A percentile compares a stretch with the other conserved stretches of the same genome.
These are phyloP conservation scores for Pseudogymnoascus verrucosus DNA, from an alignment of 2,329 filamentous ascomycete genomes.

Conservation along the genomic window DNA sequence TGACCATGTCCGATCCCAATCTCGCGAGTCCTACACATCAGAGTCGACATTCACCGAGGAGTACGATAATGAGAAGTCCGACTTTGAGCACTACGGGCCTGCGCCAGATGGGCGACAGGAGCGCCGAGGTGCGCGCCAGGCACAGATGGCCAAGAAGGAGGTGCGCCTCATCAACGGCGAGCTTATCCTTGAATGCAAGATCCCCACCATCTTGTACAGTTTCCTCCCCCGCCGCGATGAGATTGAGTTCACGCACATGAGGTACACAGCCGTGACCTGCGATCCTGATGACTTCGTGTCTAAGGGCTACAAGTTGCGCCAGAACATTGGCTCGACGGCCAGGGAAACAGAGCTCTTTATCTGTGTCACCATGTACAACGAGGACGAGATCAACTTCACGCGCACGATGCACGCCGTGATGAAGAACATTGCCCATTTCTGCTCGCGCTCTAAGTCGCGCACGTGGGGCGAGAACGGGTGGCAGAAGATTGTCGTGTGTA, in stretches of 20 bases:
- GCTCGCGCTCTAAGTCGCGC: constrained; percentile 79
- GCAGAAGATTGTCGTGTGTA: constrained; percentile 98
- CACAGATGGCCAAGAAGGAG: constrained; percentile 87
- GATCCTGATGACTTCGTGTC: constrained; percentile 90
- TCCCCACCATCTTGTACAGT: constrained; percentile 95
- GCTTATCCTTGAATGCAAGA: constrained; percentile 96
- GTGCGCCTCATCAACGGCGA: constrained; percentile 96
- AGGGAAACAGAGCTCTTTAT: constrained; percentile 95
- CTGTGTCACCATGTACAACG: constrained; percentile 98
- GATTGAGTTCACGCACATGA: constrained; percentile 96
- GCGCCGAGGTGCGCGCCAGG: constrained; percentile 75
- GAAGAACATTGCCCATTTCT: constrained; percentile 97
- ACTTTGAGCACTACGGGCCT: constrained; percentile 76
- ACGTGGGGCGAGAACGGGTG: constrained; percentile 97
- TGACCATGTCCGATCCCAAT: constrained; percentile 15
- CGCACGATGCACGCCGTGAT: constrained; percentile 98
- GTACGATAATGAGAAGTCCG: constrained; percentile 33
- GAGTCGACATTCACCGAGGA: constrained; percentile 28
- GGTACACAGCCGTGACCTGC: constrained; percentile 96
- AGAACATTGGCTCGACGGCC: constrained; percentile 74
- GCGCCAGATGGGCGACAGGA: constrained; percentile 82
- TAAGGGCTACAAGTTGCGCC: constrained; percentile 83
- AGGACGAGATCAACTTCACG: constrained; percentile 93
- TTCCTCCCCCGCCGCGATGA: constrained; percentile 90
- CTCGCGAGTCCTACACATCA: constrained; percentile 33